Conservation (phyloP, 2,329 filamentous ascomycete species). For the Rugonectria rugulosa region DNA sequence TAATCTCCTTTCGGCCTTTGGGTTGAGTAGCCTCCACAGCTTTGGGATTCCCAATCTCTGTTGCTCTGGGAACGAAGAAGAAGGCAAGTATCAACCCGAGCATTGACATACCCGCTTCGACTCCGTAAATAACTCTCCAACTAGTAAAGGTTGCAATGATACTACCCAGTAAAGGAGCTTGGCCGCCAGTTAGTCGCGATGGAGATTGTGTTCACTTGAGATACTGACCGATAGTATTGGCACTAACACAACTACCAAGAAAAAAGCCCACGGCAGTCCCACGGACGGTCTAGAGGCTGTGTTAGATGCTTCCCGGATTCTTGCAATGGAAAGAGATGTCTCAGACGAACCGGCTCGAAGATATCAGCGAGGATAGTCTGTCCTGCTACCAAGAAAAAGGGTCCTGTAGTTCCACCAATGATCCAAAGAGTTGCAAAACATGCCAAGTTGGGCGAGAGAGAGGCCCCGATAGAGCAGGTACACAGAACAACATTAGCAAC, state of each 20-base stretch:
- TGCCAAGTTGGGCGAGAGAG: slow-evolving; percentile 29
- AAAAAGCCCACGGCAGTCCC: slow-evolving; percentile 39
- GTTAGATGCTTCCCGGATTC: not conserved
- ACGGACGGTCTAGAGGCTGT: slow-evolving; percentile 27
- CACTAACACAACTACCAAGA: slow-evolving; percentile 35
- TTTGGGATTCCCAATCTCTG: slow-evolving; percentile 35
- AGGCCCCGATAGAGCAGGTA: slow-evolving; percentile 33
- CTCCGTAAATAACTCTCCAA: slow-evolving; percentile 39
- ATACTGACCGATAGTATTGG: slow-evolving; percentile 37
- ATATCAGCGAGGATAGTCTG: slow-evolving; percentile 39
- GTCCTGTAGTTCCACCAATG: slow-evolving; percentile 35
- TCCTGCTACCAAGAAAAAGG: slow-evolving; percentile 37
- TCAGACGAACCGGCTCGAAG: slow-evolving; percentile 36
- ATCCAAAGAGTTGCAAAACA: slow-evolving; percentile 35
- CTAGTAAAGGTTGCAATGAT: slow-evolving; percentile 39
- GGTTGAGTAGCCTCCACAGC: slow-evolving; percentile 16
- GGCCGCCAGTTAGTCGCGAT: no score
- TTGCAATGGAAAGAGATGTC: not conserved
- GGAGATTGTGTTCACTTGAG: no score
- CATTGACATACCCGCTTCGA: slow-evolving; percentile 37
- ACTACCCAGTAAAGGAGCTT: slow-evolving; percentile 37
- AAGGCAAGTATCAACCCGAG: slow-evolving; percentile 34
- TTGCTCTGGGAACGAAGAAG: slow-evolving; percentile 35
- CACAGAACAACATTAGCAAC: slow-evolving; percentile 34
- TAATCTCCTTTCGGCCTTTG: slow-evolving; percentile 21